Conservation (phyloP, 148 eudicot genomes). For the Camellia lanceoleosa region DNA sequence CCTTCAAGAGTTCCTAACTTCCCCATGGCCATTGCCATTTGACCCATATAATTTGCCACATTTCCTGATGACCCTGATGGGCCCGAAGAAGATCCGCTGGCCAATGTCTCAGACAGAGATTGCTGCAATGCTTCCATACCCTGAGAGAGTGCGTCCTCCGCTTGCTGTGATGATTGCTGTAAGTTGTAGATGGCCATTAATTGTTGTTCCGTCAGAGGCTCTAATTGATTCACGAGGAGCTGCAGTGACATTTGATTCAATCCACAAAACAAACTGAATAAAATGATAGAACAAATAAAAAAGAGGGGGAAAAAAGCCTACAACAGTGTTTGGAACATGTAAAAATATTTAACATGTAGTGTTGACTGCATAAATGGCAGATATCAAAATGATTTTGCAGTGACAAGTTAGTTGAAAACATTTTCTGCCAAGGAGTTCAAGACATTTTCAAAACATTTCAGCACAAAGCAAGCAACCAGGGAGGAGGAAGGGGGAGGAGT, state of each 20-base stretch:
- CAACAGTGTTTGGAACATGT: background rate
- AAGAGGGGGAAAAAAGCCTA: background rate
- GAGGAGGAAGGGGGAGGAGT: no score
- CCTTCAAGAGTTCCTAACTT: conserved; percentile 93
- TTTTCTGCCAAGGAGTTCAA: no score
- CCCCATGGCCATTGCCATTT: conserved; percentile 99
- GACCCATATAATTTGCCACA: conserved; percentile 97
- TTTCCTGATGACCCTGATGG: conserved; percentile 74
- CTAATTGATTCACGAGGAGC: conserved; percentile 80
- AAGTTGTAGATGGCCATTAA: conserved; percentile 59
- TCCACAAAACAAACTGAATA: background rate
- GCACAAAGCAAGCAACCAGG: background rate
- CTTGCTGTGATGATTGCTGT: conserved; percentile 90
- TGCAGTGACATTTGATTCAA: conserved; percentile 28
- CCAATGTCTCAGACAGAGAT: conserved; percentile 83
- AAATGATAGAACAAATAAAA: background rate
- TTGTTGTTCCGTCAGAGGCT: conserved; percentile 95
- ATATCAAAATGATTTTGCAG: background rate
- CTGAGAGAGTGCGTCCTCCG: conserved; percentile 95
- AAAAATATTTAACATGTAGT: background rate
- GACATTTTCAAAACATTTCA: no score
- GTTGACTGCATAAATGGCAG: background rate
- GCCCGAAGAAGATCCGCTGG: conserved; percentile 49
- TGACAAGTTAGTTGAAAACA: background rate
- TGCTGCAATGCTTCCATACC: conserved; percentile 98